Evolutionary conservation across 2,329 filamentous ascomycete genomes (phyloP).

Genomic region (Trichoderma sp.): DNA sequence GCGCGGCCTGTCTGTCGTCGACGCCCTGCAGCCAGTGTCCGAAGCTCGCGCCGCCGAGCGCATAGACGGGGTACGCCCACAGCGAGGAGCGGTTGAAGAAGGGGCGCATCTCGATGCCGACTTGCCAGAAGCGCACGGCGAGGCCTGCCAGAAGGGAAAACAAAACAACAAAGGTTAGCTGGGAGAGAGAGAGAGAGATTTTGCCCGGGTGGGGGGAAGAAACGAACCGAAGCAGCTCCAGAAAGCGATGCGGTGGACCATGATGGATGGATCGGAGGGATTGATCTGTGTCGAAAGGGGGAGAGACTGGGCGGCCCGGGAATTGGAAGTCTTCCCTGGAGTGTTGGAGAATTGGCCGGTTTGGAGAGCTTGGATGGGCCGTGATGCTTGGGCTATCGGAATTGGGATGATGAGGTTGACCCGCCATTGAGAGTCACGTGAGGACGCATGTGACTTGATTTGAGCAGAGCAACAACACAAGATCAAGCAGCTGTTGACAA

Average conservation of each 20-base stretch:
- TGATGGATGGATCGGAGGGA: conserved; percentile 42
- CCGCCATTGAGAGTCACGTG: conserved; percentile 21
- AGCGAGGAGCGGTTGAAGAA: conserved; percentile 82
- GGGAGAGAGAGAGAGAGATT: not conserved
- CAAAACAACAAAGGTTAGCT: too few relatives aligned
- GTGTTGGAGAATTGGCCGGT: conserved; percentile 26
- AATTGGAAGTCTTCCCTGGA: conserved; percentile 20
- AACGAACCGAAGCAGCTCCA: conserved; percentile 88
- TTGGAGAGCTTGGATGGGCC: conserved; percentile 28
- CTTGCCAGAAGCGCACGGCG: conserved; percentile 90
- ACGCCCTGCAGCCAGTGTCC: conserved; percentile 96
- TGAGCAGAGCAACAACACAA: not conserved
- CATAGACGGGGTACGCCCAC: conserved; percentile 92
- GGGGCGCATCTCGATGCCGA: conserved; percentile 97
- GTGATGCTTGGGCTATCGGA: conserved; percentile 28
- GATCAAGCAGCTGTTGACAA: not conserved
- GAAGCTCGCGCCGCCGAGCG: conserved; percentile 81
- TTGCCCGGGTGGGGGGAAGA: not conserved
- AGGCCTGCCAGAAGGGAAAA: conserved; percentile 69
- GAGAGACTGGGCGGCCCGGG: not conserved
- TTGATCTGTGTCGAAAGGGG: not conserved
- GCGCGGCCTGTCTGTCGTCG: conserved; percentile 75
- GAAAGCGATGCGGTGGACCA: conserved; percentile 71
- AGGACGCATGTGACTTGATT: not conserved
- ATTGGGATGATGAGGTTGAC: conserved; percentile 32